Percentiles rank a stretch among this genome's conserved stretches.
These are phyloP conservation scores for Besnoitia besnoiti DNA, from an alignment of 169 alveolate species.

Conservation along the genomic window DNA sequence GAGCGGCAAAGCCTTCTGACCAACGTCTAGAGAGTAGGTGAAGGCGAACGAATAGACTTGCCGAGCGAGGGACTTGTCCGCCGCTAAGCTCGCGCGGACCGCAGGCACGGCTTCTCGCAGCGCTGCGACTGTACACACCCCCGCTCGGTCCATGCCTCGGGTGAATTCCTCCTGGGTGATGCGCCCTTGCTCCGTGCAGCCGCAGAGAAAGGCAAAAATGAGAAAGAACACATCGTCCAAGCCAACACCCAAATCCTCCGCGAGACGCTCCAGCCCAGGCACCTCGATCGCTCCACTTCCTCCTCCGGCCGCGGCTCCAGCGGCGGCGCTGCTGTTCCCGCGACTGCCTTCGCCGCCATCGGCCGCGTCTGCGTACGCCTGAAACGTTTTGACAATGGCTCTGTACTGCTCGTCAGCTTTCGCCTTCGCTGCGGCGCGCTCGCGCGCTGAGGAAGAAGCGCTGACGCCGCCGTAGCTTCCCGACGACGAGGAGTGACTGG, in stretches of 20 bases:
- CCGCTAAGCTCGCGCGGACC: background rate
- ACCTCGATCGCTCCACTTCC: constrained; percentile 9
- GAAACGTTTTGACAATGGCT: background rate
- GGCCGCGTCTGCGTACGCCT: background rate
- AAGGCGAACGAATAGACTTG: constrained; percentile 43
- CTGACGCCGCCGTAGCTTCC: background rate
- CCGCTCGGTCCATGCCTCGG: constrained; percentile 33
- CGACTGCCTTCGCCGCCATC: background rate
- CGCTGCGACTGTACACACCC: constrained; percentile 16
- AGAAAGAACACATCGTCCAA: constrained; percentile 49
- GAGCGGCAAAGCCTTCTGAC: constrained; percentile 41
- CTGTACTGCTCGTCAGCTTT: background rate
- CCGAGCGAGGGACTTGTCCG: constrained; percentile 1
- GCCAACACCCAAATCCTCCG: constrained; percentile 40
- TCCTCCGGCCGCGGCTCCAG: background rate
- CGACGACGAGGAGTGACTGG: background rate
- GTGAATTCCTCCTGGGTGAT: constrained; percentile 40
- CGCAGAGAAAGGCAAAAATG: constrained; percentile 44
- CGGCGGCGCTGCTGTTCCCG: background rate
- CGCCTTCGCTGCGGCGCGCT: background rate
- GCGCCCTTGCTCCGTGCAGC: constrained; percentile 38
- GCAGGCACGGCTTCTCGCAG: constrained; percentile 23
- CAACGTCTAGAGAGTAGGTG: constrained; percentile 24
- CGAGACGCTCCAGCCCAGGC: constrained; percentile 38
- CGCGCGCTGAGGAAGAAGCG: background rate